Base-by-base conservation (phyloP, 345 rosid species). In the Linum lewisii region DNA sequence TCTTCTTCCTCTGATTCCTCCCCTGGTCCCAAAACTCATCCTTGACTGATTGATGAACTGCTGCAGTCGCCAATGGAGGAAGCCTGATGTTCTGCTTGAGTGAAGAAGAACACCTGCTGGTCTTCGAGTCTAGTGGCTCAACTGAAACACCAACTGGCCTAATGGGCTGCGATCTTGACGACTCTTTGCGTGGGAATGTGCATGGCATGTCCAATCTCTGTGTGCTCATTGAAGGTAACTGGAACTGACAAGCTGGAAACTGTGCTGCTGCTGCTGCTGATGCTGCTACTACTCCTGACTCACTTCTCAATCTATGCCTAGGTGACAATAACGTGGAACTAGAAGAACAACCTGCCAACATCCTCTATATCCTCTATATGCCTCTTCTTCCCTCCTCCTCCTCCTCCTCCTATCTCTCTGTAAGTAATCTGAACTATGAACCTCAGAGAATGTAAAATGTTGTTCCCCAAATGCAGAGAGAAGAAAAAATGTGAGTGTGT, bases 261-360 rank as follows among this genome's bases (percentile, higher is more conserved):
- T 84, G 90, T 76, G 87, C 24, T 52, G 24, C 79, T n/a, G 88
- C 21, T 29, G 34, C 34, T 29, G 2, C 34, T 29, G 2, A 5
- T 29, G 34, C 34, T 29, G 34, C 34, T n/a, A n/a, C n/a, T n/a
- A n/a, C n/a, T n/a, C n/a, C n/a, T 63, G 90, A 76, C 77, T 89
- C 99, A 63, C 87, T 93, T 81, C 87, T 93, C 69, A 93, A 84
- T 84, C 97, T 84, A 78, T 89, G 82, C 79, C 97, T 89, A 32
- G 99, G 99, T 61, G 99, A 93, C 83, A 89, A 68, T 84, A 93
- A 72, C 85, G 96, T 72, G 57, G 97, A 82, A 74, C 95, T 89
- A 66, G 97, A 87, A 66, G 97, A 87, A 78, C 95, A 87, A 79
- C 99, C 97, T 68, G 96, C 96, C 99, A 93, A 87, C 99, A 93